Conservation (phyloP, 495 filamentous ascomycete species). For the Immersiella caudata region DNA sequence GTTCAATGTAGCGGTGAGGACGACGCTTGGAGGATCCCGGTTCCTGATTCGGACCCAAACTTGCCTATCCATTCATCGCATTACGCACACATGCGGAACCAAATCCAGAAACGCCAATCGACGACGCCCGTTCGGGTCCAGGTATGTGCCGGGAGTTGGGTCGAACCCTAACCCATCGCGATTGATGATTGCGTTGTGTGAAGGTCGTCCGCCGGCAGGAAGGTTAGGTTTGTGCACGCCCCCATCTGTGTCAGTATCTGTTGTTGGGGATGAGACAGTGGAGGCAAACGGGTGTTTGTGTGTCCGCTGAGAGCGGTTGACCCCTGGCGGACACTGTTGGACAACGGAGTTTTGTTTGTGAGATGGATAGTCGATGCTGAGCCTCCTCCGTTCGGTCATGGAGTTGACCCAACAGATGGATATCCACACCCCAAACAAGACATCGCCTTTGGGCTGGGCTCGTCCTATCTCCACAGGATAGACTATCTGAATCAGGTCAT, state of each 20-base stretch:
- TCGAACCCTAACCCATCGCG: background rate
- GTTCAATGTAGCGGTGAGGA: background rate
- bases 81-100: background rate
- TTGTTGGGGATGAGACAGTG: background rate
- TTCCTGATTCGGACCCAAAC: slow-evolving; percentile 4
- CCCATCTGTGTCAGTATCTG: background rate
- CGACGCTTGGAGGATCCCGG: background rate
- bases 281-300: background rate
- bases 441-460: background rate
- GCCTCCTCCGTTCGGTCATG: background rate
- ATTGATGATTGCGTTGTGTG: background rate
- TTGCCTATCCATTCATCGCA: background rate
- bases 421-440: too few species aligned
- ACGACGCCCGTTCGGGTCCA: background rate
- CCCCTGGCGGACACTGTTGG: background rate
- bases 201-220: background rate
- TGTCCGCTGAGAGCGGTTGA: background rate
- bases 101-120: background rate
- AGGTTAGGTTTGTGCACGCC: background rate
- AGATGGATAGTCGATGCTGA: background rate
- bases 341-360: background rate
- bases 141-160: background rate
- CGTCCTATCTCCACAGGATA: background rate
- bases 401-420: too few species aligned
- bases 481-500: background rate